Conservation (phyloP, 306 rosid genomes). For the Cucumis sativus region Cucumber_9930_V3 NC_026658.2:21139001-21139500, state of each 20-base stretch:
- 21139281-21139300: conserved; percentile 1
- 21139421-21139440: background rate
- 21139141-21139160: too few species aligned
- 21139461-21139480: background rate
- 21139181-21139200: background rate
- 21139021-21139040: too few species aligned
- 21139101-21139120: too few species aligned
- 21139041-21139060: too few species aligned
- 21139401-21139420: background rate
- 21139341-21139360: background rate
- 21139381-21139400: background rate
- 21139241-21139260: conserved; percentile 99
- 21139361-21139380: background rate
- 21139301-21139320: background rate
- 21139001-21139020: too few species aligned
- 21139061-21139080: too few species aligned
- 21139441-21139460: background rate
- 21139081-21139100: too few species aligned
- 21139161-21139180: background rate
- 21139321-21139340: background rate
- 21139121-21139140: too few species aligned
- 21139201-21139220: conserved; percentile 82
- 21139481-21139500: background rate
- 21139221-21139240: conserved; percentile 99
- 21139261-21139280: conserved; percentile 28